Percentiles rank a stretch among this genome's conserved stretches.
Conservation (phyloP, 2,329 filamentous ascomycete genomes). For the Diaporthe ampelina region DNA sequence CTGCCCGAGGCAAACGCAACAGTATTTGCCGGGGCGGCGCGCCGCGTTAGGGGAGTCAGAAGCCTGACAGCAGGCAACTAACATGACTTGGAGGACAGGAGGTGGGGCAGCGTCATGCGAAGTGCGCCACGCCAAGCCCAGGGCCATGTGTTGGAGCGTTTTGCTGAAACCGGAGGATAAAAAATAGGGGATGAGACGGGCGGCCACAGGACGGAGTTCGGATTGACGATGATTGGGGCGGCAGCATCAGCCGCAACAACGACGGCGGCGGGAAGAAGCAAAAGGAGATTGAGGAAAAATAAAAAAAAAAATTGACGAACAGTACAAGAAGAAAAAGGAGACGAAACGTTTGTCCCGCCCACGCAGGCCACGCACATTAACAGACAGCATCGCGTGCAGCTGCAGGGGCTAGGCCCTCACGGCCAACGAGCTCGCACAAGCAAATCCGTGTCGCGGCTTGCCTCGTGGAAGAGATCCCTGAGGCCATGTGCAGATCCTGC, state of each 20-base stretch:
- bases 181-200: conserved; percentile 28
- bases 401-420: conserved; percentile 32
- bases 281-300: not conserved
- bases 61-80: conserved; percentile 20
- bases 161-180: conserved; percentile 29
- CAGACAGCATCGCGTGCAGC: conserved; percentile 14
- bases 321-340: not conserved
- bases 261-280: conserved; percentile 1
- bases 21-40: conserved; percentile 17
- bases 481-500: conserved; percentile 57
- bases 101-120: conserved; percentile 33
- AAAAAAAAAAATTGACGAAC: not conserved
- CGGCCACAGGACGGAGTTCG: conserved; percentile 16
- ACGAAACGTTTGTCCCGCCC: conserved; percentile 2
- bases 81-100: conserved; percentile 24
- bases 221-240: conserved; percentile 12
- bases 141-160: conserved; percentile 34
- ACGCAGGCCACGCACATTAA: conserved; percentile 4
- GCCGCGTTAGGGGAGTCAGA: conserved; percentile 11
- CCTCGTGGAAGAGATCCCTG: conserved; percentile 50
- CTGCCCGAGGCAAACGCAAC: conserved; percentile 26
- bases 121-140: conserved; percentile 32
- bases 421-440: conserved; percentile 23
- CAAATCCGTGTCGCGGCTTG: conserved; percentile 34
- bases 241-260: not conserved